Evolutionary conservation across 108 stramenopile species (phyloP).

Genomic region (Discostella pseudostelligera): DNA sequence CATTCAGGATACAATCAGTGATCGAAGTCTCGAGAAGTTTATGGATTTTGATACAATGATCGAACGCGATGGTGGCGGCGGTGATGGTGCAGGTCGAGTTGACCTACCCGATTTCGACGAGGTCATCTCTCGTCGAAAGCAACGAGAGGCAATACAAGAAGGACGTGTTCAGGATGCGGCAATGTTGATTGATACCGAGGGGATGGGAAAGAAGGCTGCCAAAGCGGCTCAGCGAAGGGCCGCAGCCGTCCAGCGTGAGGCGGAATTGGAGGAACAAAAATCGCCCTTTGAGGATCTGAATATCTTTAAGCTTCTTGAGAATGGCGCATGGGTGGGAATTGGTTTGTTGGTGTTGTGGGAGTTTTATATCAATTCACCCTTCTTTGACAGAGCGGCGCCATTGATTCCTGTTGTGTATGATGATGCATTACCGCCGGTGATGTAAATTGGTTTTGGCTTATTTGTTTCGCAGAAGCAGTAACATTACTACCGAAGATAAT

Average conservation of each 20-base stretch:
- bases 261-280: slow-evolving; percentile 34
- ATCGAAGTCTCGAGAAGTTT: slow-evolving; percentile 41
- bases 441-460: neutral
- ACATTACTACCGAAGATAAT: too few species aligned
- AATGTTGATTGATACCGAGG: slow-evolving; percentile 29
- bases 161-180: slow-evolving; percentile 33
- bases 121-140: slow-evolving; percentile 31
- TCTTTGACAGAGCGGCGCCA: slow-evolving; percentile 82
- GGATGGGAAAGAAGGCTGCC: slow-evolving; percentile 61
- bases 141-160: slow-evolving; percentile 33
- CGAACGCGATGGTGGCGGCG: slow-evolving; percentile 51
- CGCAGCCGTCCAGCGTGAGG: slow-evolving; percentile 46
- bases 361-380: slow-evolving; percentile 85
- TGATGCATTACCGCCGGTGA: slow-evolving; percentile 1
- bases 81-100: neutral
- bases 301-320: slow-evolving; percentile 58
- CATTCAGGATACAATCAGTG: slow-evolving; percentile 32
- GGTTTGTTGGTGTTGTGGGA: slow-evolving; percentile 80
- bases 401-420: slow-evolving; percentile 75
- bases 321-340: slow-evolving; percentile 81
- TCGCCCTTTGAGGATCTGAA: slow-evolving; percentile 37
- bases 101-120: slow-evolving; percentile 70
- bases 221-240: slow-evolving; percentile 53
- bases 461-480: too few species aligned
- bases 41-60: slow-evolving; percentile 50